These are phyloP conservation scores for Suillus subalutaceus DNA, from an alignment of 768 basidiomycete genomes.

Conservation along the genomic window DNA sequence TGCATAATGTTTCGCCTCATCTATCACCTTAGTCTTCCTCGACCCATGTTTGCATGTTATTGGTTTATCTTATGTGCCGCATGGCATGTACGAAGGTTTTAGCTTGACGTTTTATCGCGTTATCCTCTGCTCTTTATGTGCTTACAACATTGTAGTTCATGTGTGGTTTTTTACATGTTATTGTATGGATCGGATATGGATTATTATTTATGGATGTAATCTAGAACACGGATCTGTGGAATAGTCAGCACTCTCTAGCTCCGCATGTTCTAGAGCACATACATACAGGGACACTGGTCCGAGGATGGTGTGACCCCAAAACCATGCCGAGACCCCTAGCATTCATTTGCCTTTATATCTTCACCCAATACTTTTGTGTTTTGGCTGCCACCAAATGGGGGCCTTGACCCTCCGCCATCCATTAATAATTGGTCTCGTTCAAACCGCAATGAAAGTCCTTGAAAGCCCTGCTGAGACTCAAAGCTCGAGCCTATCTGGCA, in stretches of 20 bases:
- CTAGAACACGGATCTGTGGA: slow-evolving; percentile 4
- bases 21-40: slow-evolving; percentile 19
- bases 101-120: slow-evolving; percentile 12
- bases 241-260: not conserved
- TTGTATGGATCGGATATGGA: slow-evolving; percentile 15
- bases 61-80: slow-evolving; percentile 25
- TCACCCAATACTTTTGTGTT: not conserved
- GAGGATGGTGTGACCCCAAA: not conserved
- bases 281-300: too few species aligned
- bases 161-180: slow-evolving; percentile 11
- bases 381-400: not conserved
- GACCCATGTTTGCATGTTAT: slow-evolving; percentile 24
- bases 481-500: too few species aligned
- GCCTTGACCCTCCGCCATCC: not conserved
- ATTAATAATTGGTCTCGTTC: not conserved
- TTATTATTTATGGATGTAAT: slow-evolving; percentile 23
- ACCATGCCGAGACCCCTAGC: not conserved
- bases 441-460: not conserved
- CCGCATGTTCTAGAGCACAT: not conserved
- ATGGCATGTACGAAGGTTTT: slow-evolving; percentile 27
- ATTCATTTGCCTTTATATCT: not conserved
- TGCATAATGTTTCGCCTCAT: slow-evolving; percentile 36
- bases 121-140: slow-evolving; percentile 8
- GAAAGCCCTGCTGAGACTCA: not conserved
- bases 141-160: slow-evolving; percentile 30